Conservation (phyloP, 2,329 filamentous ascomycete genomes). For the Aspergillus flavus region DNA sequence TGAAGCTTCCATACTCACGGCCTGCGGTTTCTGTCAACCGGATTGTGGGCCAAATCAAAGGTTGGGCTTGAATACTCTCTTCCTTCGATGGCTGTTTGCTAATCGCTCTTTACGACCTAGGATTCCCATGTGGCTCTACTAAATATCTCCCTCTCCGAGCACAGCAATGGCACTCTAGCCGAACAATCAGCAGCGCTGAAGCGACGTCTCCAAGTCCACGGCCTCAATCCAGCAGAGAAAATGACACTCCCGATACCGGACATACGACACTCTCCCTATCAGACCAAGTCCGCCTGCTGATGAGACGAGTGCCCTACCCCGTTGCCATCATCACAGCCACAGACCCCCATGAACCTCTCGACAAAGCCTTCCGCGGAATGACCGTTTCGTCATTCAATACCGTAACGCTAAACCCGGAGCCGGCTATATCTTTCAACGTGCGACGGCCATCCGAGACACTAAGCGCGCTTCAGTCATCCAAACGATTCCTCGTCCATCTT, state of each 20-base stretch:
- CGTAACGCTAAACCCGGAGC: conserved; percentile 57
- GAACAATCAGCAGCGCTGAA: conserved; percentile 24
- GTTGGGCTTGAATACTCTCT: conserved; percentile 2
- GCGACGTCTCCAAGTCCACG: conserved; percentile 5
- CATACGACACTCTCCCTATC: conserved; percentile 22
- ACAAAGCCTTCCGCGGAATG: conserved; percentile 50
- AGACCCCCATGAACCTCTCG: conserved; percentile 32
- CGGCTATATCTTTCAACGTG: conserved; percentile 66
- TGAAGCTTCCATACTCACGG: conserved; percentile 33
- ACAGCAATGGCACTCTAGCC: conserved; percentile 16
- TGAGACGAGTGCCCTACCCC: conserved; percentile 59
- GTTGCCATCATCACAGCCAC: conserved; percentile 59
- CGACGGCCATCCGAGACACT: conserved; percentile 59
- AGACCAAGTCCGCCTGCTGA: conserved; percentile 47
- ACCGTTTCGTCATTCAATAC: conserved; percentile 66
- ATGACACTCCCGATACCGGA: background rate
- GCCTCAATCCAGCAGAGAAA: conserved; percentile 6
- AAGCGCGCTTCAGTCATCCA: conserved; percentile 51
- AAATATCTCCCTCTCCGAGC: background rate
- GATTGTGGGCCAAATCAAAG: conserved; percentile 7
- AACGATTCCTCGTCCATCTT: conserved; percentile 56
- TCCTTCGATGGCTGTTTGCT: background rate
- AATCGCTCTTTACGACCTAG: background rate
- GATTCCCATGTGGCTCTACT: background rate
- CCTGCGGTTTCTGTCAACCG: conserved; percentile 24